A percentile compares a stretch with the other conserved stretches of the same genome.
Conservation (phyloP, 2,329 filamentous ascomycete genomes). For the Gyromitra esculenta region DNA sequence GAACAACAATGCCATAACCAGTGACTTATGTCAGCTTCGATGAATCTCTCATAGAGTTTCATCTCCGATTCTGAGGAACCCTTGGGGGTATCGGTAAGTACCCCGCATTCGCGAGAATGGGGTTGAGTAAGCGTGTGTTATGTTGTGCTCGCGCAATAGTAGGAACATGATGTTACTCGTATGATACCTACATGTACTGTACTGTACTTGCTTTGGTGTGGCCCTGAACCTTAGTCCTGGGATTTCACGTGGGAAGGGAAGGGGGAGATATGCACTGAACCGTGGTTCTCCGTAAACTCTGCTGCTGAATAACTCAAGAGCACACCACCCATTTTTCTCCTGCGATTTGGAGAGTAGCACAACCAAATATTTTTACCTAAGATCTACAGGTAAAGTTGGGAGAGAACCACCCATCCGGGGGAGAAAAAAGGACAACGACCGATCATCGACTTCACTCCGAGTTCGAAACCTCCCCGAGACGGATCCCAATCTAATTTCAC, state of each 20-base stretch:
- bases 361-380: constrained; percentile 26
- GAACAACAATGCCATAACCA: background rate
- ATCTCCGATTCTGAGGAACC: constrained; percentile 3
- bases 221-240: constrained; percentile 22
- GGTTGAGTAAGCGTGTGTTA: background rate
- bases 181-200: background rate
- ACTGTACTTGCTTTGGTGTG: background rate
- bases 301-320: background rate
- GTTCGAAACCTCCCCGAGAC: constrained; percentile 5
- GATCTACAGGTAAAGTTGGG: constrained; percentile 5
- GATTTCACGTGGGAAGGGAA: constrained; percentile 17
- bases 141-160: constrained; percentile 1
- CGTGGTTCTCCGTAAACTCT: constrained; percentile 1
- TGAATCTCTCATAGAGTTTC: constrained; percentile 23
- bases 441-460: constrained; percentile 25
- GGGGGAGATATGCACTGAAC: background rate
- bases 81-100: constrained; percentile 5
- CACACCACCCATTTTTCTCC: background rate
- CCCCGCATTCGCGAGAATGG: constrained; percentile 16
- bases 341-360: constrained; percentile 4
- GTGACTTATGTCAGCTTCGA: constrained; percentile 6
- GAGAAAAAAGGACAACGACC: background rate
- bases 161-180: constrained; percentile 10
- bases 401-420: background rate
- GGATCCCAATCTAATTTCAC: background rate